A percentile compares a stretch with the other conserved stretches of the same genome.
Evolutionary conservation across 2,329 filamentous ascomycete species (phyloP).

Genomic region (Colletotrichum camelliae): DNA sequence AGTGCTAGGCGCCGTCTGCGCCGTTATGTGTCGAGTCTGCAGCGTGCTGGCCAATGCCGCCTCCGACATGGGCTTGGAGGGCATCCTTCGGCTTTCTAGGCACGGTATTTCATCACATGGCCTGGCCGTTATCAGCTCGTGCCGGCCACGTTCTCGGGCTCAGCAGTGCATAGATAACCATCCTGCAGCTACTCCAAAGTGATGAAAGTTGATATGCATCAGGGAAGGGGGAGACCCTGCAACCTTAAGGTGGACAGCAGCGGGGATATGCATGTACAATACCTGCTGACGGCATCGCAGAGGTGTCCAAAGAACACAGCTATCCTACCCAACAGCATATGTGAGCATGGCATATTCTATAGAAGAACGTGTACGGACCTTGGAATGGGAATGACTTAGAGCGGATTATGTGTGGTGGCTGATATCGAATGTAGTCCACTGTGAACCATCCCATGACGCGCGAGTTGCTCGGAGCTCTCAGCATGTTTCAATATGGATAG

Average conservation of each 20-base stretch:
- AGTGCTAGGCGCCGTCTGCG: slow-evolving; percentile 31
- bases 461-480: not conserved
- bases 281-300: no score
- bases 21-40: not conserved
- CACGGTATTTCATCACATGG: not conserved
- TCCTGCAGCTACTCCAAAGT: not conserved
- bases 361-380: no score
- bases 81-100: not conserved
- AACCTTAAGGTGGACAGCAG: no score
- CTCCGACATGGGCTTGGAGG: not conserved
- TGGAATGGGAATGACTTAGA: not conserved
- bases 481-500: not conserved
- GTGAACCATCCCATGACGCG: not conserved
- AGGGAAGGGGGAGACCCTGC: not conserved
- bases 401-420: not conserved
- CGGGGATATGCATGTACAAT: no score
- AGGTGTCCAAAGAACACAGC: no score
- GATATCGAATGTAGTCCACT: not conserved
- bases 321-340: no score
- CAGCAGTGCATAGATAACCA: not conserved
- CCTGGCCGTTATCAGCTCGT: not conserved
- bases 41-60: slow-evolving; percentile 13
- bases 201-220: not conserved
- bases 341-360: no score
- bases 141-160: not conserved